Evolutionary conservation across 108 stramenopile species (phyloP).

Genomic region (Hondaea fermentalgiana): DNA sequence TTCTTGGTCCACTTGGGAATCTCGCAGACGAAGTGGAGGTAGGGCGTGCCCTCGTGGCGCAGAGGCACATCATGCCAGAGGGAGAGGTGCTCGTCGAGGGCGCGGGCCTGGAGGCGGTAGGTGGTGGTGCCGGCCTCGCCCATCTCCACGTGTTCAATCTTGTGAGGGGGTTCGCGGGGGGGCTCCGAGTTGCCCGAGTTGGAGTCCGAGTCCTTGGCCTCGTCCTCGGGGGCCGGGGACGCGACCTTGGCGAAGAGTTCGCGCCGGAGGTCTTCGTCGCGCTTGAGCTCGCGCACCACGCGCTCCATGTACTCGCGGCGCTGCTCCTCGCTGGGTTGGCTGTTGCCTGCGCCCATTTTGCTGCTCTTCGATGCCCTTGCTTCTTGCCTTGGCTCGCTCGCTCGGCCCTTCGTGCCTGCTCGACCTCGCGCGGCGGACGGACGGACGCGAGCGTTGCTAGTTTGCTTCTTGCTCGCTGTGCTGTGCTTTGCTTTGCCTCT

Average conservation of each 20-base stretch:
- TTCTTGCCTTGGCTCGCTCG: too few species aligned
- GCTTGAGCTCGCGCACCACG: neutral
- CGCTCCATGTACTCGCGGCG: neutral
- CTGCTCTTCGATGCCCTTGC: too few species aligned
- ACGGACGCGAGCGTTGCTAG: too few species aligned
- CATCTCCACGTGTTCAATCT: neutral
- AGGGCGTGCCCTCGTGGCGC: conserved; percentile 55
- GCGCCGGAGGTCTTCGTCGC: neutral
- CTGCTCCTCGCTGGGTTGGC: neutral
- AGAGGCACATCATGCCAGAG: conserved; percentile 82
- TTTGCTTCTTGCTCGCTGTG: too few species aligned
- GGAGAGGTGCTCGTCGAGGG: conserved; percentile 52
- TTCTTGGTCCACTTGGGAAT: conserved; percentile 90
- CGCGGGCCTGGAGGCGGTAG: conserved; percentile 67
- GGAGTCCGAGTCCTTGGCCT: neutral
- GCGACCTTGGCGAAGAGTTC: neutral
- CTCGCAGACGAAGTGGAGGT: conserved; percentile 86
- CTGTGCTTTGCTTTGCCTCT: too few species aligned
- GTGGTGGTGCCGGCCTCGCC: conserved; percentile 66
- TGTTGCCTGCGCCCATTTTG: neutral
- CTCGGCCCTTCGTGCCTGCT: too few species aligned
- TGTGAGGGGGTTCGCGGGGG: neutral
- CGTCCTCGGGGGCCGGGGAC: neutral
- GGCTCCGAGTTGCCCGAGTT: neutral
- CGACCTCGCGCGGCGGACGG: too few species aligned